phyloP scores from a whole-genome alignment of 2,329 filamentous ascomycete genomes.

The Aspergillus hiratsukae region DNA sequence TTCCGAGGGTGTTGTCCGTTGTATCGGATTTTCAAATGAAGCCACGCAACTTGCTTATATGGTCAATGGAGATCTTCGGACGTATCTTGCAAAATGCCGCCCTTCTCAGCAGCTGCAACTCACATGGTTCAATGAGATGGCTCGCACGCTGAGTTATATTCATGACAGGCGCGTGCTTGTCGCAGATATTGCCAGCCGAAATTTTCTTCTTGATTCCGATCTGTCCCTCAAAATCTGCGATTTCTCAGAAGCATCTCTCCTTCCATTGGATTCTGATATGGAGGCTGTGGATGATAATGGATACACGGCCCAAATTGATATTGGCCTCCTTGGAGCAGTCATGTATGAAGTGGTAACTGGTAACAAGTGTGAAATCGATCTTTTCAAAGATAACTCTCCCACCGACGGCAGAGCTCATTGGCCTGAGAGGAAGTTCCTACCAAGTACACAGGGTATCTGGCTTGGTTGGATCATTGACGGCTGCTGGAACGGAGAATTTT shows the following conservation, averaged over 20 bases:
- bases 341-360: conserved; percentile 27
- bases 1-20: conserved; percentile 16
- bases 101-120: conserved; percentile 19
- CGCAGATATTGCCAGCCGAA: conserved; percentile 25
- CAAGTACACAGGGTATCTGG: conserved; percentile 22
- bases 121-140: conserved; percentile 22
- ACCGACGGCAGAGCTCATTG: conserved; percentile 8
- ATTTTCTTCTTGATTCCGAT: conserved; percentile 25
- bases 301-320: conserved; percentile 25
- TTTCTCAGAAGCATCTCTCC: conserved; percentile 22
- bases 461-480: conserved; percentile 23
- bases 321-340: conserved; percentile 28
- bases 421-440: conserved; percentile 21
- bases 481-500: conserved; percentile 20
- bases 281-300: conserved; percentile 23
- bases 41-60: conserved; percentile 19
- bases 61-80: conserved; percentile 22
- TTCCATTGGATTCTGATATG: conserved; percentile 24
- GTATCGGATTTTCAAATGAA: conserved; percentile 9
- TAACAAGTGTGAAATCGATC: conserved; percentile 19
- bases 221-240: conserved; percentile 26
- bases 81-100: conserved; percentile 15
- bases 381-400: conserved; percentile 17
- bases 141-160: conserved; percentile 20
- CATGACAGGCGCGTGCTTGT: conserved; percentile 24